Base-by-base conservation (phyloP, 1,284 basidiomycete species). In the Jaminaea rosea region DNA sequence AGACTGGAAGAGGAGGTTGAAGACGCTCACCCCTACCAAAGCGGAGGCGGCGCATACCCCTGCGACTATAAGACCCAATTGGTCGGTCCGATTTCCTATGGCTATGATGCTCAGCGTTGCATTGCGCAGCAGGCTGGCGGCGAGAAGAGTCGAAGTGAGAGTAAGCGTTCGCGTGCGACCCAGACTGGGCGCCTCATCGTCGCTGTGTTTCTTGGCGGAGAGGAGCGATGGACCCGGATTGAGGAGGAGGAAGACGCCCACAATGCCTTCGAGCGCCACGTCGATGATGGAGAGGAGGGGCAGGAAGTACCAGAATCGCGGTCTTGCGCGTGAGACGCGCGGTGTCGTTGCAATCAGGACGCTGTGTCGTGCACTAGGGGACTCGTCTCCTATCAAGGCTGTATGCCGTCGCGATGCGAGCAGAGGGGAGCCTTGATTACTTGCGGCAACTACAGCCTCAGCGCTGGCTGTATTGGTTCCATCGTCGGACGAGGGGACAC, bases 1-100 rank as follows among this genome's bases (percentile, higher is more conserved):
- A 13, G 39, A 42, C 17, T 42, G 39, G 19, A 42, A 42, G 39
- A 42, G 39, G 15, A 42, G 19, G 39, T 42, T 42, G 39, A 42
- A 42, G 39, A 42, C 24, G 19, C 19, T 21, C 11, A 42, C 23
- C 11, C 6, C 23, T 4, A 42, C 39, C 19, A 42, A 24, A 23
- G 39, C 4, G 24, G 19, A 21, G 19, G 23, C 19, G 13, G 39
- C 39, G 39, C 39, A 42, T 5, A 42, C 39, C 11, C 19, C 24
- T 2, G 39, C 39, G 23, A 42, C 19, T n/a, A 42, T 24, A 11
- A 42, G 39, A 6, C 39, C 39, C 4, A 42, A 23, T 23, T 42
- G 39, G 19, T 42, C 39, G 19, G 39, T 42, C 39, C 24, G 19
- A 23, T 42, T 42, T 11, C 19, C 39, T 7, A 42, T 42, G 39